Base-by-base conservation (phyloP, 345 rosid genomes). In the Brassica juncea region DNA sequence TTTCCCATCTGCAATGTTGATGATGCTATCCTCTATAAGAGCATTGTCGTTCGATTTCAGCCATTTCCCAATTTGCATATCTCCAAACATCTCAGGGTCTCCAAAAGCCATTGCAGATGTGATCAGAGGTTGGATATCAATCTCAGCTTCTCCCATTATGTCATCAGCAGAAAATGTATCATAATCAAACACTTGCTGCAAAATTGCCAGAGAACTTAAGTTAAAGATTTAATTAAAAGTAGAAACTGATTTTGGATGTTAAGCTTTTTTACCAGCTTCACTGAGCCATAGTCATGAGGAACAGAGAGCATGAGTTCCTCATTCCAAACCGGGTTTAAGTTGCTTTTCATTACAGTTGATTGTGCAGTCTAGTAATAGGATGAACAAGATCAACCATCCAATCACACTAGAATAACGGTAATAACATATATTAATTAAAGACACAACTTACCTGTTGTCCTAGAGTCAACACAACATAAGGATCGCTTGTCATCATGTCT, bases 61-160 rank as follows among this genome's bases (percentile, higher is more conserved):
- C 98, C 98, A 96, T 79, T 96, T 96, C 3, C 98, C 98, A 1
- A 95, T 95, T 83, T 96, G 98, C 97, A 96, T 93, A 65, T 93
- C 77, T 67, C 91, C 94, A 70, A 89, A 93, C 97, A 90, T 90
- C 72, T 86, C 94, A 0, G 98, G 93, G 75, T 93, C 90, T 21
- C 99, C 97, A 54, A 77, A 93, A 15, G 97, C 97, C 98, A 92
- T 88, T 12, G 99, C 98, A 6, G 99, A 88, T 73, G 92, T 88
- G 76, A 96, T 85, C 85, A 96, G 68, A 1, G 98, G 98, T 74
- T 92, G 99, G 81, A 96, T 84, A 83, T 93, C 99, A 0, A 96
- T 78, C 86, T 88, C 92, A 10, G 98, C 99, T 82, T 92, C 98
- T 70, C 99, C 98, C 99, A 96, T 96, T 87, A 96, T 89, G 84